Percentiles rank a stretch among this genome's conserved stretches.
Evolutionary conservation across 108 stramenopile genomes (phyloP).

Genomic region (Nitzschia sp.): DNA sequence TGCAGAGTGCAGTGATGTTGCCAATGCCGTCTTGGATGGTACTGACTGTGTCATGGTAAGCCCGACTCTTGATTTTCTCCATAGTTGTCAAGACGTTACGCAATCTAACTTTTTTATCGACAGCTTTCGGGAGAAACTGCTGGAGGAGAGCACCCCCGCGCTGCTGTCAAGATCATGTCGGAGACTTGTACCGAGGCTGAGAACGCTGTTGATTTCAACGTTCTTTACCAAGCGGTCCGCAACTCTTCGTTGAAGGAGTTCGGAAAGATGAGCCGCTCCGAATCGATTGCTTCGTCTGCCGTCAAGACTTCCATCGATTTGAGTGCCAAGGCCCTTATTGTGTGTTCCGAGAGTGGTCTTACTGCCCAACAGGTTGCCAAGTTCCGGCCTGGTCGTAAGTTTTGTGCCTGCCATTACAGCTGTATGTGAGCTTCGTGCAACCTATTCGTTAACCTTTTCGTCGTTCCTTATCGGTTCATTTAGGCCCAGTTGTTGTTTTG

Average conservation of each 20-base stretch:
- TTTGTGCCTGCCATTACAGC: background rate
- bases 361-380: conserved; percentile 95
- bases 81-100: background rate
- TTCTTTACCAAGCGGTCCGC: conserved; percentile 80
- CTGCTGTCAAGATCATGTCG: conserved; percentile 94
- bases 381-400: conserved; percentile 90
- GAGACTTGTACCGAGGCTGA: conserved; percentile 95
- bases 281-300: conserved; percentile 95
- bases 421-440: too few relatives aligned
- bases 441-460: background rate
- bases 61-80: background rate
- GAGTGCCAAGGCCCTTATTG: conserved; percentile 90
- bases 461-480: background rate
- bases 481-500: conserved; percentile 80
- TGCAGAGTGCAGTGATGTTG: conserved; percentile 98
- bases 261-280: conserved; percentile 67
- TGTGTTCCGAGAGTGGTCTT: conserved; percentile 92
- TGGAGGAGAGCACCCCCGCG: conserved; percentile 48
- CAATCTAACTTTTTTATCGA: background rate
- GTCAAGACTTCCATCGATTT: conserved; percentile 97
- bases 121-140: conserved; percentile 52
- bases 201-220: conserved; percentile 66
- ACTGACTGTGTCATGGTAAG: conserved; percentile 95
- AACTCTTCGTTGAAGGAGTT: conserved; percentile 73
- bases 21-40: conserved; percentile 98